Evolutionary conservation across 495 filamentous ascomycete species (phyloP).

Genomic region (Aspergillus ostianus): DNA sequence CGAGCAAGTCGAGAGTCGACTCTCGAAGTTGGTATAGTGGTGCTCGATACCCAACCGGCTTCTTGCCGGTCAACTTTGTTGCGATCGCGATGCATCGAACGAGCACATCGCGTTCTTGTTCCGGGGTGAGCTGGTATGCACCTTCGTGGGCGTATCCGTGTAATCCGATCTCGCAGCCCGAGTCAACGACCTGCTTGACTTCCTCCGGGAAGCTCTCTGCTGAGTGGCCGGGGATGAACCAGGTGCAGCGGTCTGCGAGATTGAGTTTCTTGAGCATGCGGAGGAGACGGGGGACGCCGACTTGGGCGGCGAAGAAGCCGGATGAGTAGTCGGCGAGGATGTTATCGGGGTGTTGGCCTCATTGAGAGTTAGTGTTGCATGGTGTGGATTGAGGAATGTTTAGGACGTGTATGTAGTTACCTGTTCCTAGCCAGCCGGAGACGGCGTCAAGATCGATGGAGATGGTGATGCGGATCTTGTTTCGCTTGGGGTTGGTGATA

Average conservation of each 20-base stretch:
- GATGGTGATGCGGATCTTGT: slow-evolving; percentile 50
- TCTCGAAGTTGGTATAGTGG: slow-evolving; percentile 53
- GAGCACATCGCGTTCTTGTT: slow-evolving; percentile 53
- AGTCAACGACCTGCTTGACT: slow-evolving; percentile 51
- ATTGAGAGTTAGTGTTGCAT: not conserved
- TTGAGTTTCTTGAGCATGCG: slow-evolving; percentile 54
- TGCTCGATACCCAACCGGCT: slow-evolving; percentile 50
- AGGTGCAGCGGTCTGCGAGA: slow-evolving; percentile 54
- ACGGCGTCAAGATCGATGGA: slow-evolving; percentile 62
- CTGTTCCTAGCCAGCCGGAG: slow-evolving; percentile 59
- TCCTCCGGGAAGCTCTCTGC: slow-evolving; percentile 59
- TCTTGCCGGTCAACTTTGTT: slow-evolving; percentile 43
- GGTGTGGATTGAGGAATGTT: too few relatives aligned
- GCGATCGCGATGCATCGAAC: slow-evolving; percentile 47
- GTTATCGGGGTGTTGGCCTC: slow-evolving; percentile 42
- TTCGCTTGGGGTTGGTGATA: slow-evolving; percentile 27
- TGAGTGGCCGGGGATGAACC: slow-evolving; percentile 65
- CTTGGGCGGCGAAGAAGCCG: slow-evolving; percentile 58
- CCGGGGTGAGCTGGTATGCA: slow-evolving; percentile 44
- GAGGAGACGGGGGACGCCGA: slow-evolving; percentile 59
- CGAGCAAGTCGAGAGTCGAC: slow-evolving; percentile 46
- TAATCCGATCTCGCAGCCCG: slow-evolving; percentile 57
- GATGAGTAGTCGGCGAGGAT: slow-evolving; percentile 57
- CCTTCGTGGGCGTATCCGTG: slow-evolving; percentile 62
- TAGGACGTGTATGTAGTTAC: too few relatives aligned